Base-by-base conservation (phyloP, 768 basidiomycete species). In the Collybiopsis confluens region DNA sequence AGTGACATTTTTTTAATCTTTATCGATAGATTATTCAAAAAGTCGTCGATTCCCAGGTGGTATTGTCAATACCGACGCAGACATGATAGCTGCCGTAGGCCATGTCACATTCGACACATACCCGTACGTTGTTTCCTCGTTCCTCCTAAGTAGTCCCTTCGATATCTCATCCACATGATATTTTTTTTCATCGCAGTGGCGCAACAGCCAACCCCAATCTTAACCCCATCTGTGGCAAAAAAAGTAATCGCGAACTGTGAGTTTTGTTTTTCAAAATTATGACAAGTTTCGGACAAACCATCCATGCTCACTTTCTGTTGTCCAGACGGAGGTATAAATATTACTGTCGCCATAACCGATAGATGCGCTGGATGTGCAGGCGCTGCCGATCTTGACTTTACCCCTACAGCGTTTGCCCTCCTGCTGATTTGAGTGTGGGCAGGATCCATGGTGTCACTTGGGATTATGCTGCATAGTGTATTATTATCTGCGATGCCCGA, bases 151-250 rank as follows among this genome's bases (percentile, higher is more conserved):
- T 13, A 33, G 5, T 5, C n/a, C 40, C 20, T 20, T n/a, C 5
- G 45, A 7, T 11, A 18, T 26, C 20, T n/a, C 21, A 36, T 54
- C 30, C 13, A 2, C 26, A n/a, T n/a, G n/a, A n/a, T n/a, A n/a
- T n/a, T 26, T 1, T 45, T 28, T 10, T n/a, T n/a, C 16, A 27
- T 28, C 18, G 35, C 20, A 6, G 50, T 40, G 28, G 37, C 7
- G 50, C 50, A 16, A 52, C 50, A n/a, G n/a, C 50, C 9, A 70
- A 83, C 68, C 79, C 82, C 4, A 83, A 82, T 59, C 47, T 48
- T 52, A 80, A 83, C 70, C 79, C 81, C 8, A 65, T 83, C 42
- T 83, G 82, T 59, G 60, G 61, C 56, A 65, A 61, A 56, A 13
- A 59, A 33, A n/a, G 62, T 78, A 54, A 60, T 23, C 0, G 69